Evolutionary conservation across 2,329 filamentous ascomycete species (phyloP).

Genomic region (Fusarium sororula): DNA sequence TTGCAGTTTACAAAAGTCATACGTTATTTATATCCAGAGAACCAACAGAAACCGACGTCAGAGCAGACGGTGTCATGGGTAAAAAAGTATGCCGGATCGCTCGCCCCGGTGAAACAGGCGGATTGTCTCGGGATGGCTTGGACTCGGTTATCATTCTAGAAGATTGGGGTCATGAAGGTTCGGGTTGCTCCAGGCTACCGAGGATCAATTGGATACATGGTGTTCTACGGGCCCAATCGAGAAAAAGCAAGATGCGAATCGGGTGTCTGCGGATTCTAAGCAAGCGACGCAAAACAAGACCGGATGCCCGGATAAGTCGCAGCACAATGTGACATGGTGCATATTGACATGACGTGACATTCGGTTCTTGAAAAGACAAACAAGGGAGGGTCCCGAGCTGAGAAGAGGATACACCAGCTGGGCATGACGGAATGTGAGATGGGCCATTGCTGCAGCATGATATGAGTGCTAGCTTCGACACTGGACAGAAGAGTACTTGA

Average conservation of each 20-base stretch:
- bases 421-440: background rate
- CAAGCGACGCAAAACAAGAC: background rate
- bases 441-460: background rate
- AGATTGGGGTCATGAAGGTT: background rate
- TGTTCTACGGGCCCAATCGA: background rate
- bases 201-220: background rate
- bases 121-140: slow-evolving; percentile 2
- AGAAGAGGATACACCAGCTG: slow-evolving; percentile 4
- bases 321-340: slow-evolving; percentile 27
- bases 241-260: slow-evolving; percentile 1
- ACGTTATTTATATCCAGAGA: background rate
- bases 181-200: slow-evolving; percentile 13
- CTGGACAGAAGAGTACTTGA: background rate
- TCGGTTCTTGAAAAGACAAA: background rate
- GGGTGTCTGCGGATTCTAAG: background rate
- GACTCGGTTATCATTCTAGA: slow-evolving; percentile 15
- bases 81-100: background rate
- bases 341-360: slow-evolving; percentile 20
- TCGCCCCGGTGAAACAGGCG: background rate
- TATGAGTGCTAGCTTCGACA: background rate
- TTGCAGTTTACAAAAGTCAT: background rate
- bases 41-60: background rate
- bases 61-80: background rate
- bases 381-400: background rate
- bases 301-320: slow-evolving; percentile 5